Percentiles rank a stretch among this genome's conserved stretches.
Conservation (phyloP, 2,329 filamentous ascomycete species). For the Sphaerulina vaccinii region DNA sequence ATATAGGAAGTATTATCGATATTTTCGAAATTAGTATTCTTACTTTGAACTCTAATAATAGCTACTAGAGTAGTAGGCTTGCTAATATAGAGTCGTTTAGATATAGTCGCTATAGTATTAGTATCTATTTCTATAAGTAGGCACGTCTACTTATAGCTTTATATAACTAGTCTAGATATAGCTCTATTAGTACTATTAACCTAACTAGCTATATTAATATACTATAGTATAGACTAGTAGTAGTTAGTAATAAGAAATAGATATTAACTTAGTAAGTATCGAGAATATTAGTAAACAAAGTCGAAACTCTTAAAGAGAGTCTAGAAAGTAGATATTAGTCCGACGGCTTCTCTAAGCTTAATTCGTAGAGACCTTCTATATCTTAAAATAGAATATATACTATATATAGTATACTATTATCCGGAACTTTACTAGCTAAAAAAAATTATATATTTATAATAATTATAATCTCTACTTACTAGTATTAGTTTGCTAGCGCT, state of each 20-base stretch:
- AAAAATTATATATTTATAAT: too few species aligned
- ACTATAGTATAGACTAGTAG: not conserved
- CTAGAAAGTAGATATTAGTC: not conserved
- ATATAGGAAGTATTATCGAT: not conserved
- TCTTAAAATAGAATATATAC: not conserved
- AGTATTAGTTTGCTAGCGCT: too few species aligned
- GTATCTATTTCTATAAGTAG: not conserved
- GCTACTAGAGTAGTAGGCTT: not conserved
- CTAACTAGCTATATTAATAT: not conserved
- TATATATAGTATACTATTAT: not conserved
- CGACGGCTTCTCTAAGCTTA: not conserved
- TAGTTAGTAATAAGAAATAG: conserved; percentile 1
- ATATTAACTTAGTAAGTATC: not conserved
- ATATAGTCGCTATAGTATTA: not conserved
- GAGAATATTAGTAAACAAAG: conserved; percentile 2
- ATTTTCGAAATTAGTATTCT: not conserved
- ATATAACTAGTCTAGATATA: not conserved
- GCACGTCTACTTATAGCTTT: not conserved
- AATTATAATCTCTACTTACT: too few species aligned
- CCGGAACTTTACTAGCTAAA: too few species aligned
- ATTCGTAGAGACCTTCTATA: conserved; percentile 1
- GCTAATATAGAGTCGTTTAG: not conserved
- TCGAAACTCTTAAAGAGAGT: conserved; percentile 1
- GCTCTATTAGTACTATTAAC: not conserved
- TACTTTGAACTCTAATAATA: not conserved